Evolutionary conservation across 164 flowering plant species (phyloP), one percentile per base, ranked within the genome.

Genomic region (Nelumbo lutea): DNA sequence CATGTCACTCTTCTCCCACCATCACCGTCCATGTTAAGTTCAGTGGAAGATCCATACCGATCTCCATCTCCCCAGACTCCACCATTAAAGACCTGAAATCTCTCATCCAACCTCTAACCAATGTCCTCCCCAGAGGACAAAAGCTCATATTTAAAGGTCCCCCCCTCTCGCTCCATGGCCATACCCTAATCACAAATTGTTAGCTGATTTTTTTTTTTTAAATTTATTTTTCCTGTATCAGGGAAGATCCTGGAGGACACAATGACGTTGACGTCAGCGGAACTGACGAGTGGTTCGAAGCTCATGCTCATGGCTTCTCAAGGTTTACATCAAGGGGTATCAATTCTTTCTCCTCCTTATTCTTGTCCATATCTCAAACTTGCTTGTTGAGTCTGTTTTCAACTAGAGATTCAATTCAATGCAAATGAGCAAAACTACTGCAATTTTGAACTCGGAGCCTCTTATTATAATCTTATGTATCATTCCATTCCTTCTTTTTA

Each of bases 271-370:
- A 76, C 62, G 56, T 76, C 81, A 13, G 79, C 83, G 38, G 83
- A 77, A 52, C 69, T 94, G 27, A 63, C 57, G 1, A 73, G 80
- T 81, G 93, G 96, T 14, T 79, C 90, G 5, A 91, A 87, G 72
- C 48, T 94, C 75, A 91, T 91, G 97, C 90, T 94, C 61, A 73
- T 94, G 79, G 90, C 93, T 62, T 85, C 97, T 64, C 90, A 90
- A 62, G 98, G 98, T 14, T 68, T 94, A 50, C 97, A 94, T 59
- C 98, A 94, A 88, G 98, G 97, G 90, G 98, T 94, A 85, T 9
- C 14, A 42, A 3, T 46, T 58, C 2, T 5, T 45, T 64, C 5
- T 47, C 39, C 55, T 50, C 2, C 5, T 8, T 55, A 39, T 15
- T 47, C 52, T 44, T 50, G 14, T 27, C 39, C 45, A 64, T 39